A percentile compares a stretch with the other conserved stretches of the same genome.
Evolutionary conservation across 148 eudicot species (phyloP).

Genomic region (Rhododendron henanense): DNA sequence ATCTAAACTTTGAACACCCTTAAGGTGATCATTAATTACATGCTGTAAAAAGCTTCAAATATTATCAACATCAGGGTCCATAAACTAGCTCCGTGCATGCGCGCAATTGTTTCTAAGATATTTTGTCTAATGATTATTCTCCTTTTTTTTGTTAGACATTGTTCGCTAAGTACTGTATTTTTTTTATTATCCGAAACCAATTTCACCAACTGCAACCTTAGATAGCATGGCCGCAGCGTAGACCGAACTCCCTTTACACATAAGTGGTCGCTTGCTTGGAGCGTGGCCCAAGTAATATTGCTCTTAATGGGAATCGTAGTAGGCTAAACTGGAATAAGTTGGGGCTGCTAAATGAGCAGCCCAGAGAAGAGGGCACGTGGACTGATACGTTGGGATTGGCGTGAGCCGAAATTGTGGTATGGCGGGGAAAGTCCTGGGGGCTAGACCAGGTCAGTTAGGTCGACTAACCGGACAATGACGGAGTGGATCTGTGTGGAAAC

Average conservation of each 20-base stretch:
- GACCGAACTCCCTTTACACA: too few species aligned
- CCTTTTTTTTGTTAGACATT: background rate
- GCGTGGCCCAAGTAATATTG: background rate
- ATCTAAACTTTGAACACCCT: background rate
- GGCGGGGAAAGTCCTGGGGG: background rate
- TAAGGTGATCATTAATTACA: background rate
- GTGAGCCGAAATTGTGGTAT: too few species aligned
- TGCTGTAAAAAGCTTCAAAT: background rate
- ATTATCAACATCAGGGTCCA: slow-evolving; percentile 20
- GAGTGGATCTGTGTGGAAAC: background rate
- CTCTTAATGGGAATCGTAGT: too few species aligned
- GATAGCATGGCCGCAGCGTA: too few species aligned
- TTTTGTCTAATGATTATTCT: background rate
- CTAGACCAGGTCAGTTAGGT: background rate
- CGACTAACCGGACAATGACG: background rate
- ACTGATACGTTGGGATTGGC: too few species aligned
- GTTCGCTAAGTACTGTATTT: too few species aligned
- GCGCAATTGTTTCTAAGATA: slow-evolving; percentile 6
- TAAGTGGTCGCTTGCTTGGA: background rate
- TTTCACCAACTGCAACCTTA: background rate
- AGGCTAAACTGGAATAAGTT: too few species aligned
- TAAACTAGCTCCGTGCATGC: slow-evolving; percentile 3
- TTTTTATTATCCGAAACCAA: background rate
- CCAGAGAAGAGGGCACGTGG: too few species aligned
- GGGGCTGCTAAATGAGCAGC: too few species aligned